Evolutionary conservation across 495 filamentous ascomycete species (phyloP), one percentile per base, ranked within the genome.

Genomic region (Penicillium daleae): DNA sequence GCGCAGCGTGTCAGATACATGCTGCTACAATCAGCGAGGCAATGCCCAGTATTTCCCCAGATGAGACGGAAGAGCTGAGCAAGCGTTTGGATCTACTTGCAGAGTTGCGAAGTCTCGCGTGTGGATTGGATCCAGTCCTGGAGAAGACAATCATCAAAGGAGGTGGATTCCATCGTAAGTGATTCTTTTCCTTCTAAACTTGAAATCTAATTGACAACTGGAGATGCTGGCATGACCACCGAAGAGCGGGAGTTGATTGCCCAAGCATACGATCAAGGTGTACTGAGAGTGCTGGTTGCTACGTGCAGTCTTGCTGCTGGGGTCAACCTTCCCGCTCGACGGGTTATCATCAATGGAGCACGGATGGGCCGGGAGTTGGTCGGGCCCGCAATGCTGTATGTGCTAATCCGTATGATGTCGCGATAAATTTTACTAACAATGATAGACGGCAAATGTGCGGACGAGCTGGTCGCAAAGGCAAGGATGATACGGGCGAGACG

Each of bases 281-380:
- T 82, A 4, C 64, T 95, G 31, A 91, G 86, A 64, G 85, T 92
- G 1, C 87, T 92, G 37, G 89, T 91, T 17, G 92, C 91, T 21
- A 95, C 91, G 15, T 92, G 90, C 61, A 92, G 89, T 63, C 85
- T 95, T 59, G 90, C 91, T n/a, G 91, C 91, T 40, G 91, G 91
- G 13, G 90, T 95, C 46, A 95, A 95, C 74, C 79, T 91, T 44
- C 85, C 84, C 3, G 91, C 91, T 12, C 78, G 91, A 63, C 78
- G 91, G 65, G 91, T 95, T 4, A 92, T 95, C 39, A 84, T 95
- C 31, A 88, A 92, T 67, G 87, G 86, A 27, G 90, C 87, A 31
- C 80, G 88, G 17, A 92, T 92, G 90, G 91, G 91, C 9, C 82
- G 88, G 21, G 89, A 93, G 50, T 76, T 92, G 26, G 86, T 93